A percentile compares a stretch with the other conserved stretches of the same genome.
phyloP scores from a whole-genome alignment of 1,139 yeast genomes.

The Yamadazyma kanchanaburiensis region DNA sequence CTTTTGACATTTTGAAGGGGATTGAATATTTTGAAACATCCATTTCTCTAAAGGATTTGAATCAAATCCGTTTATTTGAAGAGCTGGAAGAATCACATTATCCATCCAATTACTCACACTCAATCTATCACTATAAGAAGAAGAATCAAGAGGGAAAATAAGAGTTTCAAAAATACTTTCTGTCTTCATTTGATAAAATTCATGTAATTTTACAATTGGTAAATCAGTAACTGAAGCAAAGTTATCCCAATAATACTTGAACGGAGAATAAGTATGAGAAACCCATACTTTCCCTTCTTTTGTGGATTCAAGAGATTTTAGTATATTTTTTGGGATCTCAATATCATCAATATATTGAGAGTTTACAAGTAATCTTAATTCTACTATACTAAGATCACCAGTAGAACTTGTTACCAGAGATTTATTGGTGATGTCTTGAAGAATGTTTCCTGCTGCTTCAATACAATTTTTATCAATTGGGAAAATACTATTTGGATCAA shows the following conservation, averaged over 20 bases:
- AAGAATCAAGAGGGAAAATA: conserved; percentile 19
- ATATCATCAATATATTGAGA: conserved; percentile 13
- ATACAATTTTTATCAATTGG: conserved; percentile 11
- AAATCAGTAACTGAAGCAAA: conserved; percentile 16
- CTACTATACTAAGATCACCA: conserved; percentile 2
- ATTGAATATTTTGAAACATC: conserved; percentile 16
- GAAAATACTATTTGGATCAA: conserved; percentile 1
- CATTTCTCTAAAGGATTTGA: conserved; percentile 24
- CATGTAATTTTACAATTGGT: conserved; percentile 10
- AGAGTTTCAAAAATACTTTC: conserved; percentile 19
- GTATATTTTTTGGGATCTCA: conserved; percentile 3
- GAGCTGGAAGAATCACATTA: conserved; percentile 29
- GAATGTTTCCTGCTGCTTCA: conserved; percentile 23
- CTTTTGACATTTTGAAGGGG: conserved; percentile 4
- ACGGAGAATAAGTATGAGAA: conserved; percentile 27
- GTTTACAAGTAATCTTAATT: conserved; percentile 8
- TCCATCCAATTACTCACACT: conserved; percentile 23
- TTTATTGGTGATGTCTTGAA: conserved; percentile 2
- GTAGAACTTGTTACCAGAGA: conserved; percentile 1
- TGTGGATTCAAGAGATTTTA: conserved; percentile 6
- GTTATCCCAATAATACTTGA: conserved; percentile 26
- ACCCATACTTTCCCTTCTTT: conserved; percentile 26
- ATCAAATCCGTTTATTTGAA: conserved; percentile 18
- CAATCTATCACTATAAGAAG: conserved; percentile 13
- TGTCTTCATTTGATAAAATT: conserved; percentile 12